Conservation (phyloP, 305 asterid species). For the Striga hermonthica region DNA sequence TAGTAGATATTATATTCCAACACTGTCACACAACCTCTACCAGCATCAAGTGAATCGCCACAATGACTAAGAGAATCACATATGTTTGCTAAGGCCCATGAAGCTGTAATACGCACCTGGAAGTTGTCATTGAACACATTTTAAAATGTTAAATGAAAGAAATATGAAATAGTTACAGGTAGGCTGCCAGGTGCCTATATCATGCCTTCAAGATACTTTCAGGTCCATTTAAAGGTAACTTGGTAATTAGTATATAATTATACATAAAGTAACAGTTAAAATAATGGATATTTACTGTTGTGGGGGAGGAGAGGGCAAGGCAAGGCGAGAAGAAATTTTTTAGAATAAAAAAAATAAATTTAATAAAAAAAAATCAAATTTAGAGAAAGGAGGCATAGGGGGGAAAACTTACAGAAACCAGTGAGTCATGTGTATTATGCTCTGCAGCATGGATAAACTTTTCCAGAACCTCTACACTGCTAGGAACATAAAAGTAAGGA, state of each 20-base stretch:
- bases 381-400: conserved; percentile 11
- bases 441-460: conserved; percentile 67
- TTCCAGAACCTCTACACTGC: conserved; percentile 67
- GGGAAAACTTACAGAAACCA: conserved; percentile 57
- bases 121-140: conserved; percentile 34
- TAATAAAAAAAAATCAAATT: background rate
- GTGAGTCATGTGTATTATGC: conserved; percentile 55
- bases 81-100: conserved; percentile 95
- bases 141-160: background rate
- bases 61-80: conserved; percentile 75
- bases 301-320: background rate
- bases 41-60: conserved; percentile 48
- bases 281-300: background rate
- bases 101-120: conserved; percentile 93
- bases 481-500: conserved; percentile 23
- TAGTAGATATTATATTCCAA: conserved; percentile 32
- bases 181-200: background rate
- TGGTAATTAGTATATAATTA: background rate
- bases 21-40: conserved; percentile 43
- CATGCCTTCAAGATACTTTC: background rate
- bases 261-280: background rate
- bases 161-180: background rate
- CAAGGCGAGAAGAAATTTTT: too few relatives aligned
- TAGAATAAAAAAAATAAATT: background rate
- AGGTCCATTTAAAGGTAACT: background rate